Evolutionary conservation across 768 basidiomycete species (phyloP).

Genomic region (Agrocybe pediades): DNA sequence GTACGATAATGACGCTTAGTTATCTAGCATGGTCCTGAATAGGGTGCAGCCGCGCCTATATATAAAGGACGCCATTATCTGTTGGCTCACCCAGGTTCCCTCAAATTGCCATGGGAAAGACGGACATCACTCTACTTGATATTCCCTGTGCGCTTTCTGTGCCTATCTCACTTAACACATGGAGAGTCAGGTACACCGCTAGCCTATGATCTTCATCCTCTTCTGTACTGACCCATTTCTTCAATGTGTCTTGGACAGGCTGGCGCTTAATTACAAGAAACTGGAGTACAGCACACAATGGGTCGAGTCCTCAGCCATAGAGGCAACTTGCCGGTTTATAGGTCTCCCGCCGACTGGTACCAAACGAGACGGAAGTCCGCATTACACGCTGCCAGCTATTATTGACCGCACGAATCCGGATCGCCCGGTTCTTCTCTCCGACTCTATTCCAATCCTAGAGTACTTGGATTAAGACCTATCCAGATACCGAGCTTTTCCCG

Average conservation of each 20-base stretch:
- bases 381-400: slow-evolving; percentile 35
- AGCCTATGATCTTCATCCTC: not conserved
- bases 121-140: slow-evolving; percentile 22
- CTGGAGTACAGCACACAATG: slow-evolving; percentile 27
- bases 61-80: not conserved
- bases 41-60: not conserved
- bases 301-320: slow-evolving; percentile 27
- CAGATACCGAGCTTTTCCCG: slow-evolving; percentile 23
- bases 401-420: slow-evolving; percentile 22
- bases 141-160: slow-evolving; percentile 14
- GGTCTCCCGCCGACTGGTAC: slow-evolving; percentile 27
- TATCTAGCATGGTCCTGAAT: too few relatives aligned
- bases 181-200: slow-evolving; percentile 26
- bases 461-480: slow-evolving; percentile 36
- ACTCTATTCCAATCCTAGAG: slow-evolving; percentile 35
- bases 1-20: too few relatives aligned
- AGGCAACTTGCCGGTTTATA: slow-evolving; percentile 21
- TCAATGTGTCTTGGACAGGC: not conserved
- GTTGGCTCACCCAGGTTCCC: not conserved
- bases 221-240: not conserved
- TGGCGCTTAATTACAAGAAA: slow-evolving; percentile 24
- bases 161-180: slow-evolving; percentile 25
- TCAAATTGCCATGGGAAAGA: not conserved
- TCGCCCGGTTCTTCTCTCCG: slow-evolving; percentile 26
- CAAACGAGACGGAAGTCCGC: slow-evolving; percentile 25